Evolutionary conservation across 495 filamentous ascomycete genomes (phyloP), one percentile per base, ranked within the genome.

Genomic region (Aspergillus nanangensis): DNA sequence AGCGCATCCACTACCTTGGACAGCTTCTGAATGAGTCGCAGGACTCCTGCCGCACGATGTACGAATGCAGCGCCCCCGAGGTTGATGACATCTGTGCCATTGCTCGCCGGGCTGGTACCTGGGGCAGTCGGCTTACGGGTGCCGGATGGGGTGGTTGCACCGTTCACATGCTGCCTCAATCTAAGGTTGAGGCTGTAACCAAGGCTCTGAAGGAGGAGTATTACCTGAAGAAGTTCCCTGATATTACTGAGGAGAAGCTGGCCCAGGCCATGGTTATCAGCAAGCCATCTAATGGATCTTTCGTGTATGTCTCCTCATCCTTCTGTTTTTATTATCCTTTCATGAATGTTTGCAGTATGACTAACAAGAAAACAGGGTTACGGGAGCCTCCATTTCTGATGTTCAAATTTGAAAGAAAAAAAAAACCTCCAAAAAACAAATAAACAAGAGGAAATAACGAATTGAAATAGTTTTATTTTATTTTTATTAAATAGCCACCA

Each of bases 121-220:
- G 86, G 65, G 94, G 93, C 17, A 87, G 84, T 52, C 77, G 93
- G 8, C 67, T 97, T 57, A 98, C 93, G 2, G 93, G 93, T 39
- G 93, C 93, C 13, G 93, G 93, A 21, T 98, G 93, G 93, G 93
- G 93, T 50, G 93, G 93, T 10, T 97, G 94, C 65, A 90, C 79
- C 35, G 92, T 98, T 39, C 94, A 98, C 66, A 77, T 98, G 46
- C 82, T 97, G 38, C 86, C 92, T 2, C 84, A 82, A 53, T 80
- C 88, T 45, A 92, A 86, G 67, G 86, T 95, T 1, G 82, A 88
- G n/a, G 81, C 69, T 29, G 85, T 98, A 19, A 88, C 79, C 60
- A 70, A 77, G 60, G 85, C 84, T 15, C 85, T 89, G 79, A 75
- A 84, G 58, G 71, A 79, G 46, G 78, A 87, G 62, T 98, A 96